These are phyloP conservation scores for Diplodia mutila DNA, from an alignment of 2,329 filamentous ascomycete species.

Conservation along the genomic window DNA sequence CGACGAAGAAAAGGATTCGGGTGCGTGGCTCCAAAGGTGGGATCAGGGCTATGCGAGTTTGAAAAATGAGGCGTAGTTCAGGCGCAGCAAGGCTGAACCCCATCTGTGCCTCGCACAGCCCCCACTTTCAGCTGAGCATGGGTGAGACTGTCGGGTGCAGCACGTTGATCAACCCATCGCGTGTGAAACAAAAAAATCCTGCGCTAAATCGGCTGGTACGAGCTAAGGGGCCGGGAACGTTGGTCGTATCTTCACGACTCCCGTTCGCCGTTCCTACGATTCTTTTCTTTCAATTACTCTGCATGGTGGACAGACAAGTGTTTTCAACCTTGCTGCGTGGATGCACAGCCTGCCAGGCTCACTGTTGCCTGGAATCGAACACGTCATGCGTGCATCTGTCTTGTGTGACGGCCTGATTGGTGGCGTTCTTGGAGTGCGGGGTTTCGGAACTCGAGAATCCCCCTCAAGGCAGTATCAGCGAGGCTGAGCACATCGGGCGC, in stretches of 20 bases:
- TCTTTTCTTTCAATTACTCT: neutral
- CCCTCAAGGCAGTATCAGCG: neutral
- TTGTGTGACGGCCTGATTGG: neutral
- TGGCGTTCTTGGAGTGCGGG: neutral
- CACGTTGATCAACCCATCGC: neutral
- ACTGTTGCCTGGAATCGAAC: neutral
- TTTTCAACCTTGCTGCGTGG: neutral
- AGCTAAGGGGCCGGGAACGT: no score
- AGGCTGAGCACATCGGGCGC: neutral
- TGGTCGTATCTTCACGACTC: no score
- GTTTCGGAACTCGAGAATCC: neutral
- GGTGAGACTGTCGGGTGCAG: neutral
- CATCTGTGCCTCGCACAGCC: neutral
- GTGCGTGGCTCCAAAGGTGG: no score
- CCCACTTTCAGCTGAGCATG: neutral
- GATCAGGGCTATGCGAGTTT: no score
- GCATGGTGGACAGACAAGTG: neutral
- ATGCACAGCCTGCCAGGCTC: no score
- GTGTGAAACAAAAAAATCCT: no score
- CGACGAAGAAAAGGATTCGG: no score
- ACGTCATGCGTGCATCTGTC: neutral
- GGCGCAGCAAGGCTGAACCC: neutral
- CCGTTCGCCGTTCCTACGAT: no score
- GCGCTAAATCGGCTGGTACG: no score
- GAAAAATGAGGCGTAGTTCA: neutral